phyloP scores from a whole-genome alignment of 768 basidiomycete genomes.

The Panaeolus papilionaceus region DNA sequence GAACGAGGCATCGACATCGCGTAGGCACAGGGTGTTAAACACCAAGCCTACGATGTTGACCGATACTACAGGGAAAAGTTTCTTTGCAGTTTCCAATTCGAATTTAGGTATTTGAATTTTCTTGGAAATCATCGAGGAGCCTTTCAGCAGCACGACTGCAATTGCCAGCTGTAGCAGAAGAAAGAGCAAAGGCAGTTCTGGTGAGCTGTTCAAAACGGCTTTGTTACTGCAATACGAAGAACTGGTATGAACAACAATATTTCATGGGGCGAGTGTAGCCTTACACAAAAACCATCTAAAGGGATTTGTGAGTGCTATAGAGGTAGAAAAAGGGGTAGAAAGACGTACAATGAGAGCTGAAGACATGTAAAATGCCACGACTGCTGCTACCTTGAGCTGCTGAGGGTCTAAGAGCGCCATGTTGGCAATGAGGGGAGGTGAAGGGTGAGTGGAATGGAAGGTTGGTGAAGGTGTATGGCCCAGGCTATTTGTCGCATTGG shows the following conservation, averaged over 20 bases:
- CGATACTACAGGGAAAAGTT: conserved; percentile 64
- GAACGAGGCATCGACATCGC: conserved; percentile 81
- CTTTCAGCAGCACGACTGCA: conserved; percentile 69
- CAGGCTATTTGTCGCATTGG: neutral
- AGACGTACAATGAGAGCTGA: conserved; percentile 73
- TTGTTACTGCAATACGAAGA: conserved; percentile 60
- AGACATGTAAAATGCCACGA: conserved; percentile 81
- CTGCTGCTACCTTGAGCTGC: conserved; percentile 63
- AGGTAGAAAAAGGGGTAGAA: conserved; percentile 4
- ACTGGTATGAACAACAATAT: conserved; percentile 17
- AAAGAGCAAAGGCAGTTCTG: conserved; percentile 71
- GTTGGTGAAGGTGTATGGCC: neutral
- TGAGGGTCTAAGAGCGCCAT: conserved; percentile 42
- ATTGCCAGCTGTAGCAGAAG: conserved; percentile 72
- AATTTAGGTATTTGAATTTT: conserved; percentile 64
- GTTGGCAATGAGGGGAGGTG: conserved; percentile 15
- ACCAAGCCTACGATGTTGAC: conserved; percentile 79
- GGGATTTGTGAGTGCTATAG: conserved; percentile 10
- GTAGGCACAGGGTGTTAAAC: conserved; percentile 81
- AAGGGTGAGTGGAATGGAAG: neutral
- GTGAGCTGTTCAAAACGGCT: conserved; percentile 70
- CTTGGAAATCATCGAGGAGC: conserved; percentile 50
- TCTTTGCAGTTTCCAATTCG: conserved; percentile 58
- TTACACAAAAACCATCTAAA: conserved; percentile 60
- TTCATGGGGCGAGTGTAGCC: conserved; percentile 18